phyloP scores from a whole-genome alignment of 2,329 filamentous ascomycete species.

The Pseudogymnoascus verrucosus region DNA sequence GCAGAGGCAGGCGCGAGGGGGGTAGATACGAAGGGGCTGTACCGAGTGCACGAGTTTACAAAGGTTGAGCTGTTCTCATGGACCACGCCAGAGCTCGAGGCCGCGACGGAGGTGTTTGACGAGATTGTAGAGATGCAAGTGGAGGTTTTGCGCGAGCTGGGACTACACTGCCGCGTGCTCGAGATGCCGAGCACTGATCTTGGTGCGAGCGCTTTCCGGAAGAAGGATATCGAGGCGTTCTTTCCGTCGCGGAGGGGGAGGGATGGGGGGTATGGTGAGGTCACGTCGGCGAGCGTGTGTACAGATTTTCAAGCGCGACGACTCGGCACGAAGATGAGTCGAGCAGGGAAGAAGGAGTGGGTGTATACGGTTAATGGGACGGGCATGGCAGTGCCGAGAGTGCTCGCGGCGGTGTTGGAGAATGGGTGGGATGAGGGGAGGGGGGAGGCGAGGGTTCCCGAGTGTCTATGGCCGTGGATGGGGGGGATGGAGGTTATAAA shows the following conservation, averaged over 20 bases:
- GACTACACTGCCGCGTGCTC: conserved; percentile 77
- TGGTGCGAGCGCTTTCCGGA: conserved; percentile 77
- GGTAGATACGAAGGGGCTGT: conserved; percentile 85
- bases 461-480: conserved; percentile 79
- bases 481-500: conserved; percentile 61
- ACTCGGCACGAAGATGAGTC: conserved; percentile 64
- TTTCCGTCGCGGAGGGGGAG: conserved; percentile 70
- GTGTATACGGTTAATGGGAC: conserved; percentile 93
- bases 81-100: conserved; percentile 52
- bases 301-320: conserved; percentile 89
- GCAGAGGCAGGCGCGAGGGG: conserved; percentile 90
- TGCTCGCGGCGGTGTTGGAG: conserved; percentile 83
- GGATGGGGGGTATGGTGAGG: conserved; percentile 79
- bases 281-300: conserved; percentile 84
- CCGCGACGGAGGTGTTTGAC: conserved; percentile 57
- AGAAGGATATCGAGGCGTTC: conserved; percentile 88
- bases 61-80: conserved; percentile 98
- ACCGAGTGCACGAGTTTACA: conserved; percentile 96
- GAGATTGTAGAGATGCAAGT: conserved; percentile 84
- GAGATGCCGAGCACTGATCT: conserved; percentile 89
- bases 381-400: conserved; percentile 80
- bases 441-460: conserved; percentile 63
- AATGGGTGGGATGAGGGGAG: conserved; percentile 74
- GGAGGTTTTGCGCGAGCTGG: conserved; percentile 69
- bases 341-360: conserved; percentile 51